phyloP scores from a whole-genome alignment of 1,139 yeast genomes.

The Yamadazyma atlantica region DNA sequence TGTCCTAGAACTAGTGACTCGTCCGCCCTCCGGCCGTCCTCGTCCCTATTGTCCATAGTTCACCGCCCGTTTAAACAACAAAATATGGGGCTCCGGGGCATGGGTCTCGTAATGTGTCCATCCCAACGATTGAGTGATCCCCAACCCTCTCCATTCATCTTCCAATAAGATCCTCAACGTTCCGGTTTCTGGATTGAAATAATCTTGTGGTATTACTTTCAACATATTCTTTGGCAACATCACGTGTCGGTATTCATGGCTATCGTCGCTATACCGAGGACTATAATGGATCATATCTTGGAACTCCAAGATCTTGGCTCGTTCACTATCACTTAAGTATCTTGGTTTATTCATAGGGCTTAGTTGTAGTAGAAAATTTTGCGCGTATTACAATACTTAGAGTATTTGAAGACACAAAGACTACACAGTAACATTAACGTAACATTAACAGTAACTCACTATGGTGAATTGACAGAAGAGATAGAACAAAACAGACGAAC shows the following conservation, averaged over 20 bases:
- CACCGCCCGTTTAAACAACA: conserved; percentile 75
- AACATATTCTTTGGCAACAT: conserved; percentile 96
- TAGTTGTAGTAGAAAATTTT: background rate
- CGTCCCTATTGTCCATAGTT: conserved; percentile 25
- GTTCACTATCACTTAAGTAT: conserved; percentile 77
- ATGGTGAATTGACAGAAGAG: too few relatives aligned
- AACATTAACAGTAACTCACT: too few relatives aligned
- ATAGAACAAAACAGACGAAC: too few relatives aligned
- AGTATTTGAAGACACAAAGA: too few relatives aligned
- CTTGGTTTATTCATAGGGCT: conserved; percentile 49
- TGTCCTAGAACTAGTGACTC: too few relatives aligned
- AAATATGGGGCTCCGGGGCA: conserved; percentile 96
- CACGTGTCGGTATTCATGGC: conserved; percentile 86
- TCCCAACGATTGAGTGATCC: conserved; percentile 95
- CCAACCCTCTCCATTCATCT: conserved; percentile 98
- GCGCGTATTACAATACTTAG: too few relatives aligned
- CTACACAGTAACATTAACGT: too few relatives aligned
- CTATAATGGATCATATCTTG: conserved; percentile 95
- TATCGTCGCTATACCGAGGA: conserved; percentile 86
- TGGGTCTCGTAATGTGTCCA: conserved; percentile 99
- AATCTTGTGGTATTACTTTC: conserved; percentile 93
- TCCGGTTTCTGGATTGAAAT: conserved; percentile 92
- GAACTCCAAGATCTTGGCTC: conserved; percentile 84
- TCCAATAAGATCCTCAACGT: conserved; percentile 87
- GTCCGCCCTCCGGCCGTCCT: too few relatives aligned